These are phyloP conservation scores for Corymbia calophylla DNA, from an alignment of 441 rosid species.

Conservation along the genomic window DNA sequence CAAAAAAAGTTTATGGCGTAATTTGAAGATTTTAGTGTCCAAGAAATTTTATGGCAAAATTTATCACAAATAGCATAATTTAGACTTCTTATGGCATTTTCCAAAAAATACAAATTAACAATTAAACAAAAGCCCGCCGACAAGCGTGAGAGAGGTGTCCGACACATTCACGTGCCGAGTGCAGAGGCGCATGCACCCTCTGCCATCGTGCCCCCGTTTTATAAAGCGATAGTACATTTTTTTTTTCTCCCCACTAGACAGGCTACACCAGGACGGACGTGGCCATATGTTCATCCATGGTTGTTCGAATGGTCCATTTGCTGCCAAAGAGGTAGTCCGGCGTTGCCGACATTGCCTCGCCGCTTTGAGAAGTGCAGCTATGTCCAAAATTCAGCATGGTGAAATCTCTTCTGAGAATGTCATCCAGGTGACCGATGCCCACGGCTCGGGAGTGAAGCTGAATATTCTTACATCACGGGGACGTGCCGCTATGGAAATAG, in stretches of 20 bases:
- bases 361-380: constrained; percentile 39
- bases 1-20: no score
- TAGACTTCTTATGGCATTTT: no score
- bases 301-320: constrained; percentile 34
- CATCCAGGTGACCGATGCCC: constrained; percentile 20
- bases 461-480: constrained; percentile 49
- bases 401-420: constrained; percentile 51
- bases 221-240: neutral
- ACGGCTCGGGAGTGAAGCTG: constrained; percentile 7
- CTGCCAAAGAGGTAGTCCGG: constrained; percentile 35
- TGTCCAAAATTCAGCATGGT: constrained; percentile 50
- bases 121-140: neutral
- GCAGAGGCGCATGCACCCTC: neutral
- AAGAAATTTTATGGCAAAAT: no score
- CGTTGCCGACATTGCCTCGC: constrained; percentile 56
- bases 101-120: neutral
- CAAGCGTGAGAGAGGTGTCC: neutral
- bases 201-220: neutral
- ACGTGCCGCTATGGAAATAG: constrained; percentile 50
- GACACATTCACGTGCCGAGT: neutral
- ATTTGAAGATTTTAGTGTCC: no score
- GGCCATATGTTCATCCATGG: constrained; percentile 10
- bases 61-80: no score
- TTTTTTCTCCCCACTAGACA: neutral
- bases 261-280: neutral